These are phyloP conservation scores for Starmerella powellii DNA, from an alignment of 805 yeast genomes.

Conservation along the genomic window DNA sequence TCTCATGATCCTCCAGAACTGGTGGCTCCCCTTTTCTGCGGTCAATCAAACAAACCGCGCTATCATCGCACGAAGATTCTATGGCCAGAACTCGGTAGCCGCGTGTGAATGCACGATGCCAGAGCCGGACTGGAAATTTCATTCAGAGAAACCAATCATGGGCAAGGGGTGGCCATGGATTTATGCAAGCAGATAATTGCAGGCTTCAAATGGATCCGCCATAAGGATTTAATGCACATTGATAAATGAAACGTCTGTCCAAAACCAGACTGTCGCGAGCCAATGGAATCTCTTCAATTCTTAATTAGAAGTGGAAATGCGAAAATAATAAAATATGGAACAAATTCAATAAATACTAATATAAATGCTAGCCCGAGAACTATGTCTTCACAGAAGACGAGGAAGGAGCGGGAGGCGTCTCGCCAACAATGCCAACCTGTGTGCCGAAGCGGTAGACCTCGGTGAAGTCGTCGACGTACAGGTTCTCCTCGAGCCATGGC, in stretches of 20 bases:
- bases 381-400: too few species aligned
- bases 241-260: too few species aligned
- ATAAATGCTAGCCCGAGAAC: too few species aligned
- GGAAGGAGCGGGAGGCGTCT: not conserved
- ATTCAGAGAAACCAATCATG: not conserved
- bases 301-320: too few species aligned
- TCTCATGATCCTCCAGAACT: conserved; percentile 44
- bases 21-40: conserved; percentile 36
- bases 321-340: too few species aligned
- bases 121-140: not conserved
- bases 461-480: conserved; percentile 21
- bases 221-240: not conserved
- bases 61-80: conserved; percentile 91
- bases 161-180: not conserved
- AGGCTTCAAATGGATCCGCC: too few species aligned
- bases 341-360: too few species aligned
- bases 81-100: conserved; percentile 63
- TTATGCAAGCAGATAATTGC: too few species aligned
- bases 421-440: not conserved
- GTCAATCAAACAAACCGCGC: conserved; percentile 72
- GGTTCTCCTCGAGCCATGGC: conserved; percentile 23
- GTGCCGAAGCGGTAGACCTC: conserved; percentile 17
- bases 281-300: too few species aligned
- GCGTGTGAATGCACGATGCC: conserved; percentile 1
- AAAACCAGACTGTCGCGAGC: too few species aligned